phyloP scores from a whole-genome alignment of 345 rosid genomes.

The Syzygium grande region DNA sequence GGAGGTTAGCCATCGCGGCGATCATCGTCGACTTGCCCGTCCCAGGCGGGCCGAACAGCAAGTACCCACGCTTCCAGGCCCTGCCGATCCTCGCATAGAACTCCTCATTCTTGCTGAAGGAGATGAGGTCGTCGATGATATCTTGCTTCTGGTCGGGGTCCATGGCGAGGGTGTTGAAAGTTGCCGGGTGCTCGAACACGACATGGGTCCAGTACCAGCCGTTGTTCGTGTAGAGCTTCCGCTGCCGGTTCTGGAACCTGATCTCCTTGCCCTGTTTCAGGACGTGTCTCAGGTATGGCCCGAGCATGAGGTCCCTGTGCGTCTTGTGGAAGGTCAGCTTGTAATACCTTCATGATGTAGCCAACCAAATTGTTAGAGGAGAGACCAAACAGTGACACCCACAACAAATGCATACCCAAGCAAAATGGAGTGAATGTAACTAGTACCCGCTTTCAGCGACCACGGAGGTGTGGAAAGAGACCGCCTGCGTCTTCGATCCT shows the following conservation, averaged over 20 bases:
- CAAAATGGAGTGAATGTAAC: neutral
- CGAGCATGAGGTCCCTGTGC: neutral
- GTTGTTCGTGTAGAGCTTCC: slow-evolving; percentile 9
- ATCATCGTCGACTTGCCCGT: slow-evolving; percentile 22
- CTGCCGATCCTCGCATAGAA: slow-evolving; percentile 11
- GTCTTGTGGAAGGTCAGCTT: slow-evolving; percentile 6
- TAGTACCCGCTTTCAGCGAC: neutral
- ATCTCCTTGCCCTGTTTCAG: slow-evolving; percentile 2
- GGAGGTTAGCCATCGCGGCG: slow-evolving; percentile 14
- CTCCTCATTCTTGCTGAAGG: slow-evolving; percentile 6
- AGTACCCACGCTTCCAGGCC: slow-evolving; percentile 13
- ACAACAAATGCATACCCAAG: neutral
- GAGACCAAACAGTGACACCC: neutral
- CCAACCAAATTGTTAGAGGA: neutral
- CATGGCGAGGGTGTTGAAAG: slow-evolving; percentile 10
- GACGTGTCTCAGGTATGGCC: neutral
- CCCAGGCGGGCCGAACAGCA: slow-evolving; percentile 10
- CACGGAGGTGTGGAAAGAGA: neutral
- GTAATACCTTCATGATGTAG: neutral
- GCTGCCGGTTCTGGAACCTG: slow-evolving; percentile 1
- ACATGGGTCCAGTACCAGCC: slow-evolving; percentile 2
- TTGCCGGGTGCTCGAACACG: slow-evolving; percentile 14
- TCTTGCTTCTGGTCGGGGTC: slow-evolving; percentile 5
- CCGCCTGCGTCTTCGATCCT: neutral
- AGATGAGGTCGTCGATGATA: slow-evolving; percentile 5